phyloP scores from a whole-genome alignment of 208 protist genomes.

The Trypanosoma lewisi region DNA sequence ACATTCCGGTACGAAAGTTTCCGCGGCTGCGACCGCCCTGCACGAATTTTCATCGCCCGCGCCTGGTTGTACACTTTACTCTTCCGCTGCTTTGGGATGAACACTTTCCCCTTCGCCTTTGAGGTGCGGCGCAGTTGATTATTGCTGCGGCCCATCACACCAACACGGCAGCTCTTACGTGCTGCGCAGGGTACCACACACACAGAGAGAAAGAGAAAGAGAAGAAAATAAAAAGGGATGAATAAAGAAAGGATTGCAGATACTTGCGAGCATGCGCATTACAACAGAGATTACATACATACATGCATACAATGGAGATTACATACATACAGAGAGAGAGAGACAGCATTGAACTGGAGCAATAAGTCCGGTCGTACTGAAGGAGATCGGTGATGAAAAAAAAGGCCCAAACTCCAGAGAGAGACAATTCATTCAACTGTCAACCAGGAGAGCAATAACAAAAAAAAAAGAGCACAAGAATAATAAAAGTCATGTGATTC shows the following conservation, averaged over 20 bases:
- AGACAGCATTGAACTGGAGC: too few relatives aligned
- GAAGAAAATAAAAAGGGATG: not conserved
- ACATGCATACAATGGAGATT: too few relatives aligned
- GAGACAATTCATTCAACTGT: too few relatives aligned
- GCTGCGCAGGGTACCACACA: too few relatives aligned
- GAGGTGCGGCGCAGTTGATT: slow-evolving; percentile 72
- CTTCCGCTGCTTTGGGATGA: slow-evolving; percentile 80
- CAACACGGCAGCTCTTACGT: not conserved
- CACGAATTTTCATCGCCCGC: slow-evolving; percentile 54
- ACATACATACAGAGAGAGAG: too few relatives aligned
- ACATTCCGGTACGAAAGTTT: slow-evolving; percentile 82
- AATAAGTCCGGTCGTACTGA: too few relatives aligned
- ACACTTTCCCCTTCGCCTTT: slow-evolving; percentile 54
- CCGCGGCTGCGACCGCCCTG: slow-evolving; percentile 39
- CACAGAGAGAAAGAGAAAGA: not conserved
- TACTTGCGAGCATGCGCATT: too few relatives aligned
- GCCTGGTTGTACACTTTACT: slow-evolving; percentile 75
- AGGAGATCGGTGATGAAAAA: too few relatives aligned
- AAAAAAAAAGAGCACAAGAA: slow-evolving; percentile 8
- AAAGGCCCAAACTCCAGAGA: too few relatives aligned
- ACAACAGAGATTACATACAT: too few relatives aligned
- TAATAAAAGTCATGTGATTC: not conserved
- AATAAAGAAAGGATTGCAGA: slow-evolving; percentile 20
- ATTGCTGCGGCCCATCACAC: slow-evolving; percentile 81
- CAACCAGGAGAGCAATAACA: slow-evolving; percentile 1